Evolutionary conservation across 2,329 filamentous ascomycete genomes (phyloP), one percentile per base, ranked within the genome.

Genomic region (Fusarium citri): DNA sequence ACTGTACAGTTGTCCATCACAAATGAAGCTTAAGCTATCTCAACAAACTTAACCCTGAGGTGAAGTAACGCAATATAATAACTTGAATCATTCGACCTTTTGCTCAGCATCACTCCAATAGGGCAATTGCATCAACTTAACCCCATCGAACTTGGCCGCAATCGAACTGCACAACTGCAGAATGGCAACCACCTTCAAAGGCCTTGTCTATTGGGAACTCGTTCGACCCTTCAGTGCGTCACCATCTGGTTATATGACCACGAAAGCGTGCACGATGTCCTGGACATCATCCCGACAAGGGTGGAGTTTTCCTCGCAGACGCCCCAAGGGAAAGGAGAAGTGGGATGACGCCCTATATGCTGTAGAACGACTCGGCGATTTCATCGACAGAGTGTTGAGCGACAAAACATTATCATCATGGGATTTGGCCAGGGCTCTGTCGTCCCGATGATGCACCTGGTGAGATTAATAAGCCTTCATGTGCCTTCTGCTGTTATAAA

Each of bases 401-500:
- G 25, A 50, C 26, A 15, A 6, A 68, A 57, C 4, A 26, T 70
- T 12, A 56, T 69, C 20, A 11, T 71, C 16, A 46, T 57, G 6
- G 63, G 63, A 22, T 6, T 67, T 23, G 54, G 59, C 5, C 31
- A 55, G 50, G 66, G 66, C 2, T 54, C 31, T 23, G 53, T 49
- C 12, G 25, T 65, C 14, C 54, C 34, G 11, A 25, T 70, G 42
- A 25, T 23, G 18, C 23, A 51, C 7, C 25, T 69, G 14, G 11
- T 69, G 43, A 43, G 34, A 54, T 34, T n/a, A 14, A 53, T n/a
- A 2, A 31, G 8, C 12, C 25, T 12, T 8, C 64, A 3, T 56
- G 59, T 30, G 56, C 63, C 23, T 69, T 71, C 28, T 40, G 66
- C 31, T 64, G 56, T 8, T 25, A 59, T 6, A 42, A 41, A 8